Conservation (phyloP, 805 yeast genomes). For the Ogataea methylovora region DNA sequence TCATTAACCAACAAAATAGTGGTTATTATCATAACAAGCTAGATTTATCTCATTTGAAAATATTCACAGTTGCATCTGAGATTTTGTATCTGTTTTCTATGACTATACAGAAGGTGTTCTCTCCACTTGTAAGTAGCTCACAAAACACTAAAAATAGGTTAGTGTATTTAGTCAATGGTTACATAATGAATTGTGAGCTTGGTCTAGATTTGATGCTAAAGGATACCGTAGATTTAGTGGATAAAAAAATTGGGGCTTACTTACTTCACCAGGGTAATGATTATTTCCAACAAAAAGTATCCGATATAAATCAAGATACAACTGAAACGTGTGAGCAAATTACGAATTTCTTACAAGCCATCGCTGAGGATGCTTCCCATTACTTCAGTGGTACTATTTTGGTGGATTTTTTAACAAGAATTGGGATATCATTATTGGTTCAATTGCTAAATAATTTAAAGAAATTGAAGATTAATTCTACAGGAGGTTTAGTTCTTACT, state of each 20-base stretch:
- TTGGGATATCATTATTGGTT: conserved; percentile 53
- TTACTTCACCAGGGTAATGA: conserved; percentile 69
- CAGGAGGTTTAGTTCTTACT: conserved; percentile 78
- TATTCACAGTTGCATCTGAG: conserved; percentile 48
- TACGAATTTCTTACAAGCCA: conserved; percentile 32
- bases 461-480: conserved; percentile 66
- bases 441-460: conserved; percentile 65
- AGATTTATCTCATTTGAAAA: conserved; percentile 39
- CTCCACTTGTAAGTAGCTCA: conserved; percentile 63
- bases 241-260: conserved; percentile 40
- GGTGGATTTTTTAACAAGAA: conserved; percentile 32
- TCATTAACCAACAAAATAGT: conserved; percentile 16
- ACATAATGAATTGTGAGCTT: conserved; percentile 53
- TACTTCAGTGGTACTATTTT: conserved; percentile 34
- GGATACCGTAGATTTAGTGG: conserved; percentile 48
- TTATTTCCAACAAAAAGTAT: conserved; percentile 38
- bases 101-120: conserved; percentile 63
- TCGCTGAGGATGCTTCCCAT: conserved; percentile 2
- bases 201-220: conserved; percentile 57
- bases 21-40: conserved; percentile 11
- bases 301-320: conserved; percentile 32
- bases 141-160: conserved; percentile 52
- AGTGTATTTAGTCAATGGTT: conserved; percentile 53
- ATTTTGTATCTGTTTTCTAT: conserved; percentile 61
- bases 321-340: conserved; percentile 66